Conservation (phyloP, 441 rosid species). For the Kokia cookei region DNA sequence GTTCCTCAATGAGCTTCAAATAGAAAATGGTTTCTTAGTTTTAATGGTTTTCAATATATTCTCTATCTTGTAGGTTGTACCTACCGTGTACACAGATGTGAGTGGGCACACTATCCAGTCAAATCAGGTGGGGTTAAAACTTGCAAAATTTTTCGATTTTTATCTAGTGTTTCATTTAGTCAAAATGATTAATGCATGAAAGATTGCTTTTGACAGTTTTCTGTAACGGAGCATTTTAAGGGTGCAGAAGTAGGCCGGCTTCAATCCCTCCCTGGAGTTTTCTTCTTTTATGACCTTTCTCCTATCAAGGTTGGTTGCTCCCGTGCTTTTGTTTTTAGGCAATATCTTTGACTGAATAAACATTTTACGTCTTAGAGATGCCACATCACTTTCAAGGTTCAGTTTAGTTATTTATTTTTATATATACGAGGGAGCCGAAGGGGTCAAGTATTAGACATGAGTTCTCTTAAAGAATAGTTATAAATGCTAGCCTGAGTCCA, state of each 20-base stretch:
- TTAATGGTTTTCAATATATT: background rate
- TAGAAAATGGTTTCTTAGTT: background rate
- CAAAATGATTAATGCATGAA: conserved; percentile 5
- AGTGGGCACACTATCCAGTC: conserved; percentile 76
- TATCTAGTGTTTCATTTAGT: background rate
- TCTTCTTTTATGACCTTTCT: conserved; percentile 97
- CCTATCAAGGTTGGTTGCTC: conserved; percentile 71
- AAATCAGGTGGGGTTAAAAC: conserved; percentile 57
- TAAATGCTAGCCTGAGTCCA: background rate
- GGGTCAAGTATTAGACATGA: background rate
- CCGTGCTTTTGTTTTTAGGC: background rate
- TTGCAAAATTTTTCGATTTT: background rate
- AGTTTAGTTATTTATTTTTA: background rate
- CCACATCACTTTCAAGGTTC: background rate
- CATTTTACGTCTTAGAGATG: background rate
- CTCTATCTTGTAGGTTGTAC: conserved; percentile 62
- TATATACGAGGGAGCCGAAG: background rate
- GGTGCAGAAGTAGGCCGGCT: conserved; percentile 54
- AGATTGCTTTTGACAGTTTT: conserved; percentile 50
- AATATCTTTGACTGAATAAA: background rate
- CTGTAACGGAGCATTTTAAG: conserved; percentile 90
- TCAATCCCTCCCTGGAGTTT: conserved; percentile 86
- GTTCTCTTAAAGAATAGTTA: background rate
- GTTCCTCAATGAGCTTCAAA: background rate
- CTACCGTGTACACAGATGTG: conserved; percentile 84